Percentiles rank a stretch among this genome's conserved stretches.
phyloP scores from a whole-genome alignment of 371 early-diverging fungal species.

The Mucor mucedo region DNA sequence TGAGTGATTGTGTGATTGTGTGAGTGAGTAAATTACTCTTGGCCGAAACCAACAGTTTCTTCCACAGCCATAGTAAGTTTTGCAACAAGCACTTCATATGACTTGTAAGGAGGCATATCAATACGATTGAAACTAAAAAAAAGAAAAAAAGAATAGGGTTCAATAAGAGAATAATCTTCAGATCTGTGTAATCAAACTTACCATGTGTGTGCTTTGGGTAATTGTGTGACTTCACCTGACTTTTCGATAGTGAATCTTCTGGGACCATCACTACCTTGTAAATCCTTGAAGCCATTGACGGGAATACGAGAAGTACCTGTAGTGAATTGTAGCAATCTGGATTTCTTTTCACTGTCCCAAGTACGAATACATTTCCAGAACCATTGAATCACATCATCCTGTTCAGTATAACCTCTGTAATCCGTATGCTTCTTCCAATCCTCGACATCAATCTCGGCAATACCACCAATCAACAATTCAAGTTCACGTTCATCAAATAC shows the following conservation, averaged over 20 bases:
- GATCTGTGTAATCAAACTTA: constrained; percentile 34
- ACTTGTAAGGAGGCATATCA: constrained; percentile 92
- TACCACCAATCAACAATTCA: constrained; percentile 97
- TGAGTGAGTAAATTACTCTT: constrained; percentile 57
- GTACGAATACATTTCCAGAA: constrained; percentile 96
- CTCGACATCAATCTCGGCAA: constrained; percentile 98
- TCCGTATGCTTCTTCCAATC: constrained; percentile 99
- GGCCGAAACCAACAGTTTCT: constrained; percentile 90
- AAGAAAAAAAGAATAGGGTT: neutral
- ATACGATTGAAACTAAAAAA: constrained; percentile 88
- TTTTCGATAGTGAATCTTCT: constrained; percentile 97
- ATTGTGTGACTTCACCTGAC: constrained; percentile 82
- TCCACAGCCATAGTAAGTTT: constrained; percentile 94
- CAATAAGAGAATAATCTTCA: neutral
- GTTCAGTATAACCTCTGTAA: constrained; percentile 95
- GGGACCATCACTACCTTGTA: constrained; percentile 97
- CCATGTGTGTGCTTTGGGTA: constrained; percentile 97
- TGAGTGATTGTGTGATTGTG: neutral
- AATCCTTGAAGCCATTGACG: constrained; percentile 97
- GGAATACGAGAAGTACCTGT: constrained; percentile 99
- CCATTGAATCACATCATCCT: constrained; percentile 95
- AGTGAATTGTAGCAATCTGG: constrained; percentile 95
- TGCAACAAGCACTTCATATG: constrained; percentile 68
- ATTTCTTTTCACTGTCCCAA: constrained; percentile 94
- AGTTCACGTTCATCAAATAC: constrained; percentile 99